Evolutionary conservation across 306 rosid genomes (phyloP).

Genomic region (Cucumis sativus): Cucumber_9930_V3 NC_026660.2:19713001-19713500

Average conservation of each 20-base stretch:
- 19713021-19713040: conserved; percentile 82
- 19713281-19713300: conserved; percentile 97
- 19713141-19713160: conserved; percentile 64
- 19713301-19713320: conserved; percentile 99
- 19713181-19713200: conserved; percentile 83
- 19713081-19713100: too few species aligned
- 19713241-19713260: conserved; percentile 93
- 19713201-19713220: conserved; percentile 82
- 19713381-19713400: background rate
- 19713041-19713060: conserved; percentile 67
- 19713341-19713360: background rate
- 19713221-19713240: conserved; percentile 94
- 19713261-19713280: conserved; percentile 97
- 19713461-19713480: background rate
- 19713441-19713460: background rate
- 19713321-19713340: background rate
- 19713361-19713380: background rate
- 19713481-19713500: background rate
- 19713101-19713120: background rate
- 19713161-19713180: conserved; percentile 90
- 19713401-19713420: background rate
- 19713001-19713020: conserved; percentile 36
- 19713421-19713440: background rate
- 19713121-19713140: background rate
- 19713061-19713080: background rate